Percentiles rank a stretch among this genome's conserved stretches.
Conservation (phyloP, 75 land plant genomes). For the Sequoiadendron giganteum region DNA sequence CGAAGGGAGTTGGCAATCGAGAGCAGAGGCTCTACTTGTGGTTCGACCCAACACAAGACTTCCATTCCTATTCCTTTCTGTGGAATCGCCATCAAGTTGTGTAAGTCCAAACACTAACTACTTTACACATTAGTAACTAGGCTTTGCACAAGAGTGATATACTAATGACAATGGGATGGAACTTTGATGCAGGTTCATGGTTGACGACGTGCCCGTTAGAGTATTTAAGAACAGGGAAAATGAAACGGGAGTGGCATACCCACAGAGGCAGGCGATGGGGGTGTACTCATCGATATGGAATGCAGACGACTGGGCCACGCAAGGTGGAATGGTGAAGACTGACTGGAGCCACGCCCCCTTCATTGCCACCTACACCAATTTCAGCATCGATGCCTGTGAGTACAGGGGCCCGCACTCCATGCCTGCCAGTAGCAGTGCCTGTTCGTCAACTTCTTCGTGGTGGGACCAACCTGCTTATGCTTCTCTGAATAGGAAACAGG, state of each 20-base stretch:
- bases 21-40: slow-evolving; percentile 43
- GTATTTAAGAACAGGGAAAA: slow-evolving; percentile 35
- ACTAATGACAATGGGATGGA: background rate
- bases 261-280: slow-evolving; percentile 45
- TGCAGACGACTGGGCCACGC: slow-evolving; percentile 68
- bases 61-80: slow-evolving; percentile 39
- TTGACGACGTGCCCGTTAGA: slow-evolving; percentile 54
- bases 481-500: background rate
- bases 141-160: no score
- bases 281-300: slow-evolving; percentile 63
- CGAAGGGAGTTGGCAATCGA: slow-evolving; percentile 35
- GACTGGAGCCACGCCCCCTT: slow-evolving; percentile 63
- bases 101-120: background rate
- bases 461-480: slow-evolving; percentile 33
- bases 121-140: background rate
- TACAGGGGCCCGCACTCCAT: background rate
- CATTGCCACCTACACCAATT: slow-evolving; percentile 16
- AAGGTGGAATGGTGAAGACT: slow-evolving; percentile 59
- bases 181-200: slow-evolving; percentile 29
- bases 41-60: slow-evolving; percentile 44
- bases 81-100: slow-evolving; percentile 35
- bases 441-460: background rate
- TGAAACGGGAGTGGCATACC: slow-evolving; percentile 20
- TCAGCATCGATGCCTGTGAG: slow-evolving; percentile 51
- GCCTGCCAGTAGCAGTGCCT: background rate